A percentile compares a stretch with the other conserved stretches of the same genome.
phyloP scores from a whole-genome alignment of 108 stramenopile species.

The Skeletonema tropicum region DNA sequence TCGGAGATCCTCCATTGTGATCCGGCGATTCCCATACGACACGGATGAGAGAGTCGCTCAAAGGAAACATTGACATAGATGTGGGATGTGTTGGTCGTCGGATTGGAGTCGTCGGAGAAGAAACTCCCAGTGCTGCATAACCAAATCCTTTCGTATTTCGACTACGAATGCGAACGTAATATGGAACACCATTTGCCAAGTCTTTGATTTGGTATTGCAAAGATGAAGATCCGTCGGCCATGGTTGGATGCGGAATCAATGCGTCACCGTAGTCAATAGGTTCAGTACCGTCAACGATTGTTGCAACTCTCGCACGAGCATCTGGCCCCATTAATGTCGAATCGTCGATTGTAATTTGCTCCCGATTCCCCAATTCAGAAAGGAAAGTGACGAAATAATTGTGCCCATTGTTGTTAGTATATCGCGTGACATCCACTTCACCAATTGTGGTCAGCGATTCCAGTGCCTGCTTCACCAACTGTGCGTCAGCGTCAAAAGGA shows the following conservation, averaged over 20 bases:
- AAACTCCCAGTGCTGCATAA: slow-evolving; percentile 28
- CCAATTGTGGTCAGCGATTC: slow-evolving; percentile 64
- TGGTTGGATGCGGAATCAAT: slow-evolving; percentile 18
- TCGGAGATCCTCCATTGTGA: slow-evolving; percentile 64
- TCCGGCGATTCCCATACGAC: slow-evolving; percentile 65
- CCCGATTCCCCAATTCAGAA: slow-evolving; percentile 46
- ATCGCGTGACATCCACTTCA: slow-evolving; percentile 66
- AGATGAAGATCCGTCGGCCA: neutral
- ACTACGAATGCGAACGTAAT: slow-evolving; percentile 55
- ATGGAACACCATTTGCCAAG: slow-evolving; percentile 53
- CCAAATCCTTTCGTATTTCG: slow-evolving; percentile 71
- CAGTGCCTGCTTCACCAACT: slow-evolving; percentile 63
- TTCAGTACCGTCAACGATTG: slow-evolving; percentile 51
- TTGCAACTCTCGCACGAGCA: slow-evolving; percentile 64
- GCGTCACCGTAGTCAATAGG: slow-evolving; percentile 51
- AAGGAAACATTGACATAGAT: slow-evolving; percentile 53
- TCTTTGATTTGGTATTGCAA: slow-evolving; percentile 44
- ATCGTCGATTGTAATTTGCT: slow-evolving; percentile 64
- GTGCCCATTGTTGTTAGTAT: slow-evolving; percentile 82
- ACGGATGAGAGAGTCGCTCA: slow-evolving; percentile 69
- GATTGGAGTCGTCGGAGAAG: slow-evolving; percentile 59
- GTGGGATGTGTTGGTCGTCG: slow-evolving; percentile 54
- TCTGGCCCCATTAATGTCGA: slow-evolving; percentile 71
- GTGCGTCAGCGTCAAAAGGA: slow-evolving; percentile 65
- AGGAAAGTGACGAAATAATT: slow-evolving; percentile 85